Conservation (phyloP, 78 protist species). For the Paulinella micropora region DNA sequence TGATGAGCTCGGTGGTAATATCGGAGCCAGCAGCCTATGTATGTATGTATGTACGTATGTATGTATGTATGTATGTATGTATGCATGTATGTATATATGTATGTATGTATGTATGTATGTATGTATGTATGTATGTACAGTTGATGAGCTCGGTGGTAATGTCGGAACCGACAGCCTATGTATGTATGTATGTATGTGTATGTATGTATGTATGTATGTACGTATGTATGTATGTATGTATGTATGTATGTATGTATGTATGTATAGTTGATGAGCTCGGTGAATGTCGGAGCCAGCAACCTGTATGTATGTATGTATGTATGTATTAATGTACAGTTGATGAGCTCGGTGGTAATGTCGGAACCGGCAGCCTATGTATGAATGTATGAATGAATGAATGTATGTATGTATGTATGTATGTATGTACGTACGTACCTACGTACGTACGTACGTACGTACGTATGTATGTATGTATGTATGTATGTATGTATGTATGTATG, state of each 20-base stretch:
- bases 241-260: constrained; percentile 9
- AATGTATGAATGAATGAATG: neutral
- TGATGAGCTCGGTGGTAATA: too few relatives aligned
- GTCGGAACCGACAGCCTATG: too few relatives aligned
- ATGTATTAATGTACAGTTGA: too few relatives aligned
- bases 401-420: constrained; percentile 5
- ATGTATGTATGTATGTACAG: too few relatives aligned
- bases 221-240: neutral
- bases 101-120: constrained; percentile 15
- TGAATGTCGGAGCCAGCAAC: too few relatives aligned
- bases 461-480: constrained; percentile 11
- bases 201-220: constrained; percentile 7
- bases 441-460: neutral
- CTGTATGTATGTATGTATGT: constrained; percentile 16
- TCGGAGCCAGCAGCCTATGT: too few relatives aligned
- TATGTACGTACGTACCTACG: neutral
- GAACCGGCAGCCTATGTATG: too few relatives aligned
- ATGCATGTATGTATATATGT: too few relatives aligned
- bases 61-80: too few relatives aligned
- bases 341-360: too few relatives aligned
- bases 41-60: too few relatives aligned
- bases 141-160: too few relatives aligned
- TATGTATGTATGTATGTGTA: neutral
- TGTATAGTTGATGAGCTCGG: neutral
- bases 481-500: constrained; percentile 13